A percentile compares a stretch with the other conserved stretches of the same genome.
Conservation (phyloP, 148 eudicot genomes). For the Camellia granthamiana region DNA sequence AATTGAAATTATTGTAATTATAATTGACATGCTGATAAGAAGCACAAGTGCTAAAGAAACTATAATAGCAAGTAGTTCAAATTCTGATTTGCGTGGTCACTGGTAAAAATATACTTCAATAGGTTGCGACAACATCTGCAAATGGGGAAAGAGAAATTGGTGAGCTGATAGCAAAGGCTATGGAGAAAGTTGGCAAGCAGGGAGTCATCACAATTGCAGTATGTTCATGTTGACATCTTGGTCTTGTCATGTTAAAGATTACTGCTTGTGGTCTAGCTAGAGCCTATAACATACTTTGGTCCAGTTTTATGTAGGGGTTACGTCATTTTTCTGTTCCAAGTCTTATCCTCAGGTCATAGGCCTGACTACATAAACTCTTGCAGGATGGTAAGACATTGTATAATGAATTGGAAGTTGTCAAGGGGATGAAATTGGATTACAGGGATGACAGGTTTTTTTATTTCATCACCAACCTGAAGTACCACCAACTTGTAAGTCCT, state of each 20-base stretch:
- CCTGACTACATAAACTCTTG: constrained; percentile 8
- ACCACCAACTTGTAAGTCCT: constrained; percentile 61
- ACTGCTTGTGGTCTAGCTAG: neutral
- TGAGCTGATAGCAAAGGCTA: constrained; percentile 76
- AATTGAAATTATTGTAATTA: neutral
- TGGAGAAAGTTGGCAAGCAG: constrained; percentile 80
- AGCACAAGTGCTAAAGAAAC: neutral
- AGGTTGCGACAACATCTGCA: constrained; percentile 86
- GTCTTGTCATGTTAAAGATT: neutral
- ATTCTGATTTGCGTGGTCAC: neutral
- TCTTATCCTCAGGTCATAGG: neutral
- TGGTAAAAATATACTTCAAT: constrained; percentile 1
- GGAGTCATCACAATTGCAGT: constrained; percentile 76
- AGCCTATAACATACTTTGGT: neutral
- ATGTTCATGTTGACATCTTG: constrained; percentile 11
- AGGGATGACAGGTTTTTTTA: constrained; percentile 57
- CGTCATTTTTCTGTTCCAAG: neutral
- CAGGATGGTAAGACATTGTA: constrained; percentile 81
- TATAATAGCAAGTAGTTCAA: neutral
- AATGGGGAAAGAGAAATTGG: constrained; percentile 80
- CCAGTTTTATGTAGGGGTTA: neutral
- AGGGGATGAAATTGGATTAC: constrained; percentile 55
- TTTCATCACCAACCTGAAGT: constrained; percentile 49
- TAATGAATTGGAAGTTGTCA: constrained; percentile 64
- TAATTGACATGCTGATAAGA: neutral